Percentiles rank a stretch among this genome's conserved stretches.
phyloP scores from a whole-genome alignment of 2,329 filamentous ascomycete genomes.

The Phaeosphaeria sp. region DNA sequence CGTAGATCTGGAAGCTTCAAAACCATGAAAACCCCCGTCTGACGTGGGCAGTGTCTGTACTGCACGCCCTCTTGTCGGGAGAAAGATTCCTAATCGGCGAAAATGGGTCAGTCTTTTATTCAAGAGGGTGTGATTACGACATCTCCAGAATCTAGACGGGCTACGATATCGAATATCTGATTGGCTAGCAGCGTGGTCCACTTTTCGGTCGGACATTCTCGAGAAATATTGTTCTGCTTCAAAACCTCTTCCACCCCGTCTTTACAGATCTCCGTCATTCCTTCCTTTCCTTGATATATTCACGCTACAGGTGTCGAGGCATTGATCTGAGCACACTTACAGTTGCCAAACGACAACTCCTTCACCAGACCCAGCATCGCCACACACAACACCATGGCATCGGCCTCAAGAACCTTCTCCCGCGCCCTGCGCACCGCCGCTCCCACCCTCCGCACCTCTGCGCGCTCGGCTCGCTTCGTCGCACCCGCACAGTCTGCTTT shows the following conservation, averaged over 20 bases:
- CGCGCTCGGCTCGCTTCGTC: slow-evolving; percentile 65
- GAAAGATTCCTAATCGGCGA: slow-evolving; percentile 17
- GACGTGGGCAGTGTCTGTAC: neutral
- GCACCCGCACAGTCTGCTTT: slow-evolving; percentile 70
- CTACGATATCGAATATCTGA: slow-evolving; percentile 9
- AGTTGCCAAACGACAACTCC: neutral
- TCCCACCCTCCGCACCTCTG: slow-evolving; percentile 61
- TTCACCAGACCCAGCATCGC: neutral
- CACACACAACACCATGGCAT: slow-evolving; percentile 35
- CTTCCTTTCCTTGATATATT: slow-evolving; percentile 9
- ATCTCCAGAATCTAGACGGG: slow-evolving; percentile 28
- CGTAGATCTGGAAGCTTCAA: slow-evolving; percentile 19
- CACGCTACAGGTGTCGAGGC: slow-evolving; percentile 1
- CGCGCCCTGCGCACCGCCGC: slow-evolving; percentile 50
- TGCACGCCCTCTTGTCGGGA: neutral
- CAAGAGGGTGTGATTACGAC: slow-evolving; percentile 23
- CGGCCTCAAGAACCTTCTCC: slow-evolving; percentile 43
- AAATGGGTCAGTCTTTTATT: slow-evolving; percentile 10
- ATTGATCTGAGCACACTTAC: neutral
- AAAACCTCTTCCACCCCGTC: slow-evolving; percentile 13
- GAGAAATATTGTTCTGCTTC: slow-evolving; percentile 23
- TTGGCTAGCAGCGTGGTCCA: slow-evolving; percentile 17
- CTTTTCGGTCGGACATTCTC: slow-evolving; percentile 14
- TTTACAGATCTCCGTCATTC: slow-evolving; percentile 1
- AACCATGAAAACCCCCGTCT: slow-evolving; percentile 1